These are phyloP conservation scores for Daldinia decipiens DNA, from an alignment of 495 filamentous ascomycete genomes.

Conservation along the genomic window DNA sequence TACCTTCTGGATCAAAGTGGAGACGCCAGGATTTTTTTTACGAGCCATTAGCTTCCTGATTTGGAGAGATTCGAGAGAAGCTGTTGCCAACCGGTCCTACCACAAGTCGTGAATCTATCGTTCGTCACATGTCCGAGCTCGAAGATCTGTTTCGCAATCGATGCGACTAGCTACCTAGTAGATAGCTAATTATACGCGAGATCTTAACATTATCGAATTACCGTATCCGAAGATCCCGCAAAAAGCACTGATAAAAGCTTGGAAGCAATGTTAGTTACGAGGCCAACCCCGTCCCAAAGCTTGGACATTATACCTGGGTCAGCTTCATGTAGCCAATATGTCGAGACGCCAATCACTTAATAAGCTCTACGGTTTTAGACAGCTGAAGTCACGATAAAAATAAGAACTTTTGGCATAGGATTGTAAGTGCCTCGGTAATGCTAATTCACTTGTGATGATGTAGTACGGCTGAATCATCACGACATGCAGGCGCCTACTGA, in stretches of 20 bases:
- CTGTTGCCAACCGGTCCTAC: slow-evolving; percentile 17
- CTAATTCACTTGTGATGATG: not conserved
- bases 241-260: slow-evolving; percentile 6
- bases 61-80: slow-evolving; percentile 11
- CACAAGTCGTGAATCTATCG: slow-evolving; percentile 15
- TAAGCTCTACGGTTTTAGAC: not conserved
- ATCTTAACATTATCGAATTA: slow-evolving; percentile 17
- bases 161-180: slow-evolving; percentile 4
- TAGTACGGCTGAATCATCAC: not conserved
- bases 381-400: not conserved
- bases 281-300: not conserved
- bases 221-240: slow-evolving; percentile 1
- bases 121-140: slow-evolving; percentile 37
- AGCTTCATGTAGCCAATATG: not conserved
- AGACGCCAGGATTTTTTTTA: slow-evolving; percentile 37
- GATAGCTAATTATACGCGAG: slow-evolving; percentile 13
- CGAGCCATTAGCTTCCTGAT: slow-evolving; percentile 34
- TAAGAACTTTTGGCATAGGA: not conserved
- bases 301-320: not conserved
- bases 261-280: slow-evolving; percentile 1
- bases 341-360: not conserved
- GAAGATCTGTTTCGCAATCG: slow-evolving; percentile 20
- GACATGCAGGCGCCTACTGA: not conserved
- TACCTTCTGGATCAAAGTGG: slow-evolving; percentile 36
- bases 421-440: not conserved